phyloP scores from a whole-genome alignment of 768 basidiomycete species.

The Podaxis carcinomalis region DNA sequence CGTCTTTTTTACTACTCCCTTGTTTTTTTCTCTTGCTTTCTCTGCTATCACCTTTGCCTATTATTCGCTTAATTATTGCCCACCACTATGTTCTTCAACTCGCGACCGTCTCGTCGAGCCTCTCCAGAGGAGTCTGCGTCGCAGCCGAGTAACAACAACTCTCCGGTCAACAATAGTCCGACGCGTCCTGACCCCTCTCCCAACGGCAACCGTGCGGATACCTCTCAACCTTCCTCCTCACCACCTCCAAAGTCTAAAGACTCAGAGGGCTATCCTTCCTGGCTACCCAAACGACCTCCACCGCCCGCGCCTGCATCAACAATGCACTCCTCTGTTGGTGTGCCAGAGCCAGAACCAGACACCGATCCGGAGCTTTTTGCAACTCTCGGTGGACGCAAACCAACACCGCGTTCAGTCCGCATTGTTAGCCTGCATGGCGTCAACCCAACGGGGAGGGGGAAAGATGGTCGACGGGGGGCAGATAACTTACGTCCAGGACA shows the following conservation, averaged over 20 bases:
- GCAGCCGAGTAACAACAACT: constrained; percentile 18
- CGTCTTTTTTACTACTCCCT: not conserved
- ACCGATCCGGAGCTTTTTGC: constrained; percentile 15
- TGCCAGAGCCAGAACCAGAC: constrained; percentile 23
- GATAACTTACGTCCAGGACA: constrained; percentile 21
- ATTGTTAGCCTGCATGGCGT: constrained; percentile 66
- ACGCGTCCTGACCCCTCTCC: constrained; percentile 18
- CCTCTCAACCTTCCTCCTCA: constrained; percentile 25
- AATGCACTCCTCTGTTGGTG: constrained; percentile 52
- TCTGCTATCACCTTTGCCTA: not conserved
- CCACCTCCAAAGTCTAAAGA: constrained; percentile 33
- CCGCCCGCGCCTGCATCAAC: constrained; percentile 74
- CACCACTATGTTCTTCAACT: constrained; percentile 22
- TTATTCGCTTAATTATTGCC: constrained; percentile 2
- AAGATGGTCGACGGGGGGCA: constrained; percentile 26
- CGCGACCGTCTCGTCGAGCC: constrained; percentile 35
- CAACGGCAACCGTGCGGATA: constrained; percentile 14
- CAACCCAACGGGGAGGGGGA: constrained; percentile 25
- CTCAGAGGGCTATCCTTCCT: constrained; percentile 75
- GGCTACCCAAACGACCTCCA: constrained; percentile 77
- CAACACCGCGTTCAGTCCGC: constrained; percentile 77
- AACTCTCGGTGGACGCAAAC: constrained; percentile 58
- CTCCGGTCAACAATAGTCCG: constrained; percentile 20
- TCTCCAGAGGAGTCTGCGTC: constrained; percentile 20
- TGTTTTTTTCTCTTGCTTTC: not conserved